Base-by-base conservation (phyloP, 1,284 basidiomycete genomes). In the Naganishia liquefaciens region DNA sequence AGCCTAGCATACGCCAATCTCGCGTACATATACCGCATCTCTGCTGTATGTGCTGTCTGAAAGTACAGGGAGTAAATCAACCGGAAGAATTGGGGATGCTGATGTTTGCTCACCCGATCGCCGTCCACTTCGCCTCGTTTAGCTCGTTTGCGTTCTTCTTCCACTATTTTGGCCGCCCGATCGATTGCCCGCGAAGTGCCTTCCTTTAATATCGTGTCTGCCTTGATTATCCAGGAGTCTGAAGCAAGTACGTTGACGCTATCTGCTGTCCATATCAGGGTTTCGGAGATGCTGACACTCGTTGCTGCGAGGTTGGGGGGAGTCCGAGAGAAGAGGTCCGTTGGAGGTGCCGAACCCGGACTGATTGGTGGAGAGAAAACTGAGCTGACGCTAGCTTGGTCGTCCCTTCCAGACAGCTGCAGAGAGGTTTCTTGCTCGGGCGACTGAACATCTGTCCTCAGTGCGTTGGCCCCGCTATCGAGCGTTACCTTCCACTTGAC, bases 1-100 rank as follows among this genome's bases (percentile, higher is more conserved):
- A 81, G 66, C n/a, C 78, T 68, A 46, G 74, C 70, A 52, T 71
- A 76, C 1, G 78, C 80, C 13, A 81, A 73, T 39, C 77, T 76
- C 5, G 78, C 71, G 64, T 80, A 76, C 25, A 81, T 70, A 52
- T 78, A 76, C 3, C 73, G 67, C 19, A 79, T 58, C 9, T 80
- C 79, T 11, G 73, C 70, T 21, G 74, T 69, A 70, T 79, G 75
- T 0, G 70, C 74, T 0, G 70, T 68, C 73, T 75, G 37, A 21
- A 27, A n/a, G 33, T 6, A 10, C 55, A 23, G 15, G 9, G 6
- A 27, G 13, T 44, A 28, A 50, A 46, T 30, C 25, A n/a, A n/a
- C 42, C 17, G 19, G 10, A 15, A 54, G 37, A 19, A 17, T 37
- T 13, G 28, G n/a, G n/a, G 27, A 17, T 40, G n/a, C 11, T 27